Conservation (phyloP, 106 monocot genomes). For the Dendrobium huoshanense region DNA sequence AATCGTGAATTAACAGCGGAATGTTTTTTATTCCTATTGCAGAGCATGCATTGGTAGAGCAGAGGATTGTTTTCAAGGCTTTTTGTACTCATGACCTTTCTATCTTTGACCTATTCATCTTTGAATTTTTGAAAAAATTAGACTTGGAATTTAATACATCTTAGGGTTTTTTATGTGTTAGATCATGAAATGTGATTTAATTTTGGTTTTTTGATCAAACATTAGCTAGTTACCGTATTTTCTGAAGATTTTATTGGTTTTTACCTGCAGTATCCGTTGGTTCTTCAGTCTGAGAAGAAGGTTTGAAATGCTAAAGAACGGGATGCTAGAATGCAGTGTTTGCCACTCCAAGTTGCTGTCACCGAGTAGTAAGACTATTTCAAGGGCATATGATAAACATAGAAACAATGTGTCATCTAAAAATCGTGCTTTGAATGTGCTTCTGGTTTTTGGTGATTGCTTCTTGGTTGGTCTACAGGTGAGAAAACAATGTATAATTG, state of each 20-base stretch:
- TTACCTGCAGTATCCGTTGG: background rate
- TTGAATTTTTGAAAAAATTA: background rate
- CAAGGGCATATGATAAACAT: conserved; percentile 71
- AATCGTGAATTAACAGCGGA: background rate
- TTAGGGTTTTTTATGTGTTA: background rate
- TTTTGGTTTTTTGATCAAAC: background rate
- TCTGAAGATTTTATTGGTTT: background rate
- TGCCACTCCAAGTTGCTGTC: conserved; percentile 67
- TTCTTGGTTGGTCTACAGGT: conserved; percentile 24
- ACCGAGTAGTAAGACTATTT: conserved; percentile 45
- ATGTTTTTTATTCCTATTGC: background rate
- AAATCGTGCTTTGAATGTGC: conserved; percentile 17
- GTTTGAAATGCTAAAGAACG: conserved; percentile 39
- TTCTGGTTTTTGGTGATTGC: conserved; percentile 20
- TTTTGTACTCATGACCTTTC: background rate
- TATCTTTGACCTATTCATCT: background rate
- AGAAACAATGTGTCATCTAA: conserved; percentile 11
- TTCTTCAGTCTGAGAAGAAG: background rate
- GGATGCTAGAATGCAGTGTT: conserved; percentile 69
- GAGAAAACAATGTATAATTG: background rate
- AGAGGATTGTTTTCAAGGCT: background rate
- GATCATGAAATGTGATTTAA: background rate
- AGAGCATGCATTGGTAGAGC: background rate
- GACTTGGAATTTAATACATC: background rate
- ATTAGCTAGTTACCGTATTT: background rate